Evolutionary conservation across 441 rosid genomes (phyloP).

Genomic region (Gossypium lobatum): DNA sequence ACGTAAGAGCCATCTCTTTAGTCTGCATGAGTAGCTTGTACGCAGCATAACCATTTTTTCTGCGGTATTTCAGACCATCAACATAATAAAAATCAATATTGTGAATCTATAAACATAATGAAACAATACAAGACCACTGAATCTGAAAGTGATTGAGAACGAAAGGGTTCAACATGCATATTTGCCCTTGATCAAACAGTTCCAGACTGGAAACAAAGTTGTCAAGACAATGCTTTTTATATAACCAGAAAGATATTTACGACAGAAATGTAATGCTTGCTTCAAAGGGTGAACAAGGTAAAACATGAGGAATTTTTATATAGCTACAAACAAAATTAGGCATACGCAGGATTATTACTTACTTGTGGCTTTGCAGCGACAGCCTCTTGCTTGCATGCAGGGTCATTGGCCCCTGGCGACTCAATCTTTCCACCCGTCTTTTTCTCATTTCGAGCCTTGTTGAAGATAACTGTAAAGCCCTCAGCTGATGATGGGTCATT

Average conservation of each 20-base stretch:
- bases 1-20: background rate
- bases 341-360: conserved; percentile 25
- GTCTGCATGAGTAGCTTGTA: conserved; percentile 20
- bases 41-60: conserved; percentile 75
- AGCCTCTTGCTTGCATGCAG: conserved; percentile 29
- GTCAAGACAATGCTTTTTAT: background rate
- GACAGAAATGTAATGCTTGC: background rate
- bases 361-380: conserved; percentile 72
- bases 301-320: background rate
- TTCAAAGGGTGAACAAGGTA: background rate
- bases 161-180: background rate
- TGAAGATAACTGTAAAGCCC: conserved; percentile 85
- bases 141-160: background rate
- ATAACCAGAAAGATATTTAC: background rate
- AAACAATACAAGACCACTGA: background rate
- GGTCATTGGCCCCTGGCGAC: conserved; percentile 44
- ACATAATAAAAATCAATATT: background rate
- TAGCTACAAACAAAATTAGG: background rate
- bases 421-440: conserved; percentile 60
- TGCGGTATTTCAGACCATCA: conserved; percentile 22
- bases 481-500: conserved; percentile 36
- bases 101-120: background rate
- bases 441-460: conserved; percentile 89
- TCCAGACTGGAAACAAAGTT: background rate
- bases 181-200: background rate